Base-by-base conservation (phyloP, 345 rosid species). In the Raphanus raphanistrum region DNA sequence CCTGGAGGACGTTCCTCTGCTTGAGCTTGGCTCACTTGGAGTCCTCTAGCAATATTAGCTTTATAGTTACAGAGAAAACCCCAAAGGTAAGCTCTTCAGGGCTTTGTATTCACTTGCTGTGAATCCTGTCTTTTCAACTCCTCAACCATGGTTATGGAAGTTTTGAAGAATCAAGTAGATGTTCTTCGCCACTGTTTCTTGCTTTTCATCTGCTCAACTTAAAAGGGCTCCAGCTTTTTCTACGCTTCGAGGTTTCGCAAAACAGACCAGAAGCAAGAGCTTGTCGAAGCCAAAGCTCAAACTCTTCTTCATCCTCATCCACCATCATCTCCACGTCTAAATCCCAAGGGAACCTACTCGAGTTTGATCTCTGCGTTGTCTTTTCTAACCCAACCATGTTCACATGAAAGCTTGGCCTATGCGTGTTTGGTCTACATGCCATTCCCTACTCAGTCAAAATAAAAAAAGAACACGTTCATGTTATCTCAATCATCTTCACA, bases 211-310 rank as follows among this genome's bases (percentile, higher is more conserved):
- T 90, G 76, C 85, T 80, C 82, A 91, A 82, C 85, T 90, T 90
- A 76, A 92, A 95, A 3, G 96, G 99, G 72, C 98, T 93, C 99
- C 92, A 95, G 80, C 94, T 95, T 81, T 92, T 92, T 81, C 91
- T 87, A 8, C 94, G 96, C 74, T 87, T 90, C 2, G 94, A 86
- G 41, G 94, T 89, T 76, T 93, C 99, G n/a, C 89, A 91, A 45
- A 95, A 95, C 69, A 91, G 90, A 63, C 99, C 98, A 13, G 92
- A 89, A 59, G 98, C 98, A 29, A 95, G 71, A 43, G 93, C 97
- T 10, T 38, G 45, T 10, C 10, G 45, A 10, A 38, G 45, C 45
- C 45, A 38, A 9, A 38, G 13, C 45, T 38, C 45, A 38, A 38
- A 38, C 45, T 38, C 45, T 10, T 38, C 45, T 38, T 38, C 45